Evolutionary conservation across 441 rosid genomes (phyloP).

Genomic region (Erysimum cheiri): DNA sequence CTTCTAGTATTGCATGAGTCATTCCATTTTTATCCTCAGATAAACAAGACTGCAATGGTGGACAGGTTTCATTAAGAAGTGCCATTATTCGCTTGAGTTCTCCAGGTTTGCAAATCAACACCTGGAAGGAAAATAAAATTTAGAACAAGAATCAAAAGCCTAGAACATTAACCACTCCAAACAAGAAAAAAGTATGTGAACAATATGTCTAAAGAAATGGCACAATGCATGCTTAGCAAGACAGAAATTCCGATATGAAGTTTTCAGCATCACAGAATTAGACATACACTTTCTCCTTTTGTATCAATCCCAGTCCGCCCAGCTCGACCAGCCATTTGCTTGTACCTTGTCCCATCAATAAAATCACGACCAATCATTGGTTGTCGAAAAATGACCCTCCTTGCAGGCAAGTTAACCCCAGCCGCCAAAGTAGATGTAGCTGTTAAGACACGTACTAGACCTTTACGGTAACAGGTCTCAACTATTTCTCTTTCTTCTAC

Average conservation of each 20-base stretch:
- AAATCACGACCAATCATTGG: slow-evolving; percentile 96
- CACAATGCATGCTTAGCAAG: slow-evolving; percentile 2
- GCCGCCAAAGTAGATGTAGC: slow-evolving; percentile 99
- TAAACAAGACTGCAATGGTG: slow-evolving; percentile 93
- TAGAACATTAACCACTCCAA: slow-evolving; percentile 22
- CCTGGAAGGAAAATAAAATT: slow-evolving; percentile 52
- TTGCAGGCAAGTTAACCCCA: slow-evolving; percentile 97
- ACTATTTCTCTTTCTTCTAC: slow-evolving; percentile 98
- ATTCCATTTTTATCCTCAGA: slow-evolving; percentile 99
- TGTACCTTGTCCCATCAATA: slow-evolving; percentile 97
- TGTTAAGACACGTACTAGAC: slow-evolving; percentile 88
- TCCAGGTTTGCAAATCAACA: slow-evolving; percentile 86
- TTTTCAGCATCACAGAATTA: slow-evolving; percentile 1
- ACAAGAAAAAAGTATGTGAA: slow-evolving; percentile 24
- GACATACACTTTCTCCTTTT: slow-evolving; percentile 97
- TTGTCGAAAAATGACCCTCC: slow-evolving; percentile 98
- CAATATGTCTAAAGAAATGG: slow-evolving; percentile 1
- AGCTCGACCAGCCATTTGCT: slow-evolving; percentile 99
- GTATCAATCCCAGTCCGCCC: slow-evolving; percentile 99
- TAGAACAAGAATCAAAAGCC: slow-evolving; percentile 22
- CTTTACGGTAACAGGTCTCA: slow-evolving; percentile 92
- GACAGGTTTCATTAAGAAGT: slow-evolving; percentile 86
- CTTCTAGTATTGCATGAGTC: slow-evolving; percentile 99
- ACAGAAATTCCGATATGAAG: neutral
- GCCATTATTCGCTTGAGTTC: slow-evolving; percentile 85